Evolutionary conservation across 1,139 yeast species (phyloP).

Genomic region (Yamadazyma triangularis): DNA sequence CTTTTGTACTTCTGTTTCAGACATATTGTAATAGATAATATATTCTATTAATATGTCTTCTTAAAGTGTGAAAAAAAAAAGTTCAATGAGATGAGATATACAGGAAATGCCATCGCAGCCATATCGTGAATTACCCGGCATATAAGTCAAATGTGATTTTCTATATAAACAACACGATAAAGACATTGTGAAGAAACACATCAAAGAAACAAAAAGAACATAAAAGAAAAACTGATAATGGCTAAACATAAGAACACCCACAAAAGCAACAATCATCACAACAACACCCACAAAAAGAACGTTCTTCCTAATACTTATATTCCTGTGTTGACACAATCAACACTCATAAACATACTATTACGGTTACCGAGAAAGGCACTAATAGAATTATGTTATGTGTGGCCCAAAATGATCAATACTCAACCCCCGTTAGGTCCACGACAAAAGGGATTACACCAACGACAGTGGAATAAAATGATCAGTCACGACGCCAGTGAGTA

Average conservation of each 20-base stretch:
- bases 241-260: constrained; percentile 1
- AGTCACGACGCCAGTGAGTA: constrained; percentile 13
- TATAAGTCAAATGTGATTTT: no score
- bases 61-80: not conserved
- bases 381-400: constrained; percentile 26
- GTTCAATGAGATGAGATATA: not conserved
- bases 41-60: not conserved
- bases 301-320: constrained; percentile 38
- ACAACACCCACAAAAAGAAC: constrained; percentile 12
- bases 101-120: no score
- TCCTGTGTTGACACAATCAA: constrained; percentile 26
- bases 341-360: constrained; percentile 19
- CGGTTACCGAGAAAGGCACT: constrained; percentile 33
- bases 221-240: constrained; percentile 1
- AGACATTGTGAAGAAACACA: no score
- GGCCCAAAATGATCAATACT: constrained; percentile 35
- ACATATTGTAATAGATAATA: constrained; percentile 2
- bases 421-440: constrained; percentile 25
- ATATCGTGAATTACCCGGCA: not conserved
- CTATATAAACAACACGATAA: no score
- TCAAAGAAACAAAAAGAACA: no score
- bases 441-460: constrained; percentile 14
- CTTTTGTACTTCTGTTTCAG: not conserved
- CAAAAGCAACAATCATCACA: not conserved
- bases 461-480: constrained; percentile 23